Conservation (phyloP, 306 rosid species). For the Citrullus colocynthis region DNA sequence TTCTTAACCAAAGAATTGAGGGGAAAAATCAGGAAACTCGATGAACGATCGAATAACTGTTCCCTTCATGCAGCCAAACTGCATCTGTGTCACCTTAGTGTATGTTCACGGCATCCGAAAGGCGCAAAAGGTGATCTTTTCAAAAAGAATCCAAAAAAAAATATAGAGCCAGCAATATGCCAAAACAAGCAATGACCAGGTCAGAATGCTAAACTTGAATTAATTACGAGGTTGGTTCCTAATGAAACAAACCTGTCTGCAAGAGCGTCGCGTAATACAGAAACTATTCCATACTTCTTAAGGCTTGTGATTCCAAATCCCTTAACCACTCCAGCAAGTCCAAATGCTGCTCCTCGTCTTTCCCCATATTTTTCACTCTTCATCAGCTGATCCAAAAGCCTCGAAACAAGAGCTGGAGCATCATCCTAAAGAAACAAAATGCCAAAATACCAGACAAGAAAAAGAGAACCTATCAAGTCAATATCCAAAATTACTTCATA, state of each 20-base stretch:
- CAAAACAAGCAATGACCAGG: not conserved
- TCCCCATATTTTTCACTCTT: conserved; percentile 91
- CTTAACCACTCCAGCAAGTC: conserved; percentile 90
- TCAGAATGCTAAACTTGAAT: not conserved
- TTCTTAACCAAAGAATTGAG: too few relatives aligned
- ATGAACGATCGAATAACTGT: too few relatives aligned
- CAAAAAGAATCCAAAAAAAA: too few relatives aligned
- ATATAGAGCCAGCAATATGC: not conserved
- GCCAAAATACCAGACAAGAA: not conserved
- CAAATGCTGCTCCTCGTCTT: conserved; percentile 98
- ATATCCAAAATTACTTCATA: not conserved
- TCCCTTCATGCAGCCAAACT: too few relatives aligned
- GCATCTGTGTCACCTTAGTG: too few relatives aligned
- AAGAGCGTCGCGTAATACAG: conserved; percentile 58
- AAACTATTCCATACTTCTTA: conserved; percentile 66
- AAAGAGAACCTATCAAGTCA: not conserved
- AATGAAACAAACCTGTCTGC: conserved; percentile 53
- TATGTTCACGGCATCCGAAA: too few relatives aligned
- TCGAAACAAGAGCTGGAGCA: conserved; percentile 60
- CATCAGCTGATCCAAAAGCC: conserved; percentile 76
- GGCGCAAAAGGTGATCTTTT: too few relatives aligned
- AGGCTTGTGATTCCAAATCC: conserved; percentile 79
- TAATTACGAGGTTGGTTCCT: not conserved
- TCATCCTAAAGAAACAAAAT: conserved; percentile 49
- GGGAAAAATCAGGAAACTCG: too few relatives aligned